Conservation (phyloP, 345 rosid species). For the rapeseed (Brassica napus) region Da-Ae NC_063447.1:45722501-45723000, state of each 20-base stretch:
- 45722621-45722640: no score
- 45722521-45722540: no score
- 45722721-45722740: no score
- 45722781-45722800: not conserved
- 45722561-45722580: no score
- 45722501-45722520: no score
- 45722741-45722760: not conserved
- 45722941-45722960: constrained; percentile 25
- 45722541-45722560: no score
- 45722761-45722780: constrained; percentile 12
- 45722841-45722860: constrained; percentile 16
- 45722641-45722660: no score
- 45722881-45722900: constrained; percentile 39
- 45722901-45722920: constrained; percentile 23
- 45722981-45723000: constrained; percentile 10
- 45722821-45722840: constrained; percentile 28
- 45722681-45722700: no score
- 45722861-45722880: constrained; percentile 29
- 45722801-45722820: constrained; percentile 21
- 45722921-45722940: constrained; percentile 22
- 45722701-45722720: no score
- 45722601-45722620: no score
- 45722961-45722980: constrained; percentile 17
- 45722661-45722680: no score
- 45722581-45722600: no score